Base-by-base conservation (phyloP, 352 stramenopile species). In the Phytophthora pinifolia region DNA sequence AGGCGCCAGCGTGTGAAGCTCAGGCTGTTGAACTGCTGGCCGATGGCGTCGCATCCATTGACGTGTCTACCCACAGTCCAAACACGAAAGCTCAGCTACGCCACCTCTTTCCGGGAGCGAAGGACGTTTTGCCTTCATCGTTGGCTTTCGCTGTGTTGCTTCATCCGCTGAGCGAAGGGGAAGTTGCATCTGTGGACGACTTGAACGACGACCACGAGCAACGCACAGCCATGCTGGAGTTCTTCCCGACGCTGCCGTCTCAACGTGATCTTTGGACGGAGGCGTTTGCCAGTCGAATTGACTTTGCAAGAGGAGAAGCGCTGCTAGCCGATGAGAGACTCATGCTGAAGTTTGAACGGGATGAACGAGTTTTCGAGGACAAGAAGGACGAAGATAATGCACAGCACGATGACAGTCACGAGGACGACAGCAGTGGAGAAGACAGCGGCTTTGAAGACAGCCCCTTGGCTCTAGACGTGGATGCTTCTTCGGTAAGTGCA, bases 261-360 rank as follows among this genome's bases (percentile, higher is more conserved):
- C 72, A 86, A 46, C 60, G 62, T n/a, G 65, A 65, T 15, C 39
- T 65, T 5, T 89, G 76, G 76, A 30, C 72, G 10, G 41, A 65
- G 6, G 70, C 70, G 1, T 74, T 89, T 35, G 50, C 38, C 1
- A 42, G 25, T 7, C 65, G 68, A 10, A 70, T 88, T 9, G 65
- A 82, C 17, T 61, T 79, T 14, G 46, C 50, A 2, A 82, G 83
- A 55, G 76, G 79, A 9, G 74, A 88, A 54, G 67, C 74, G 30
- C 66, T 88, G 0, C 55, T 88, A 1, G 53, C 42, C 0, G 76
- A 88, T 36, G 79, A 89, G 13, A 82, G 78, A 43, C 41, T 70
- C 10, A 65, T 89, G 9, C 22, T 87, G 8, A 62, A 34, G 5
- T 61, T 89, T 2, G 76, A 86, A 35, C 13, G 38, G 37, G 35